phyloP scores from a whole-genome alignment of 2,329 filamentous ascomycete genomes.

The Fusarium sp. region DNA sequence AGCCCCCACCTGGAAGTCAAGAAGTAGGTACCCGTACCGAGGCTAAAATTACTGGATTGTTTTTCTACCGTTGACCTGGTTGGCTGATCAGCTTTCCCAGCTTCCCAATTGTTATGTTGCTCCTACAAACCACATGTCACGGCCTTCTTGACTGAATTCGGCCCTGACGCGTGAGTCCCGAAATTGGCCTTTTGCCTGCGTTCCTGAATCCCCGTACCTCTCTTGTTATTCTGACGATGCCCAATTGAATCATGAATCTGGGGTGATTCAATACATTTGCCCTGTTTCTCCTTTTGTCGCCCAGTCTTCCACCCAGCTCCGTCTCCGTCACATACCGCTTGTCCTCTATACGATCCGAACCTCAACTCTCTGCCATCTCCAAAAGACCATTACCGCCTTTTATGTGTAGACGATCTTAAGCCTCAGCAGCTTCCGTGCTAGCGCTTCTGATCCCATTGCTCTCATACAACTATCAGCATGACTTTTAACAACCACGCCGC shows the following conservation, averaged over 20 bases:
- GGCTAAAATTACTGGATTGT: slow-evolving; percentile 35
- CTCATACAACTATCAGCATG: slow-evolving; percentile 47
- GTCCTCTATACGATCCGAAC: slow-evolving; percentile 14
- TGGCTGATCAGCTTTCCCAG: slow-evolving; percentile 27
- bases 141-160: slow-evolving; percentile 35
- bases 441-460: slow-evolving; percentile 5
- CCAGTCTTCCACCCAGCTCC: not conserved
- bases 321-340: slow-evolving; percentile 17
- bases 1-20: slow-evolving; percentile 27
- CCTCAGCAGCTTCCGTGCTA: not conserved
- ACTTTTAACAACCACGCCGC: slow-evolving; percentile 56
- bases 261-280: slow-evolving; percentile 29
- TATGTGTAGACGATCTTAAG: slow-evolving; percentile 19
- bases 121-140: slow-evolving; percentile 42
- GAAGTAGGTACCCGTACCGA: slow-evolving; percentile 31
- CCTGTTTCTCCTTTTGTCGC: slow-evolving; percentile 14
- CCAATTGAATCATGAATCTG: slow-evolving; percentile 38
- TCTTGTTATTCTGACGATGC: slow-evolving; percentile 11
- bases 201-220: slow-evolving; percentile 16
- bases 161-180: slow-evolving; percentile 41
- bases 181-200: slow-evolving; percentile 24
- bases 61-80: slow-evolving; percentile 13
- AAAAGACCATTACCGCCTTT: slow-evolving; percentile 24
- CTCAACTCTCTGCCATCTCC: not conserved
- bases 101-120: slow-evolving; percentile 20